Percentiles rank a stretch among this genome's conserved stretches.
These are phyloP conservation scores for Xylaria arbuscula DNA, from an alignment of 2,329 filamentous ascomycete genomes.

Conservation along the genomic window DNA sequence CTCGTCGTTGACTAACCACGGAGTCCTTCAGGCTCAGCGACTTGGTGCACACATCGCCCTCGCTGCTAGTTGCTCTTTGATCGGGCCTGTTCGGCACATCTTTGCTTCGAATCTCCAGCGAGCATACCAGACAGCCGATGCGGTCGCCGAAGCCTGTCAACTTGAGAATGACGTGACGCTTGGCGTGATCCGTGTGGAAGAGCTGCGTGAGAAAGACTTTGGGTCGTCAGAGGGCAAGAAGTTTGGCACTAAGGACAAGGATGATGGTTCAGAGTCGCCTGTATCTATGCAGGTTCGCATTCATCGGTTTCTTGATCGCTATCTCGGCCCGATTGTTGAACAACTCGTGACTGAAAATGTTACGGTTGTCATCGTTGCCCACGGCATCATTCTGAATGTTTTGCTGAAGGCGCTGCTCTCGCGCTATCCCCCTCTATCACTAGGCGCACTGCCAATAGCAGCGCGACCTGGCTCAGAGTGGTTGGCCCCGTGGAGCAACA, in stretches of 20 bases:
- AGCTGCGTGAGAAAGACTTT: conserved; percentile 79
- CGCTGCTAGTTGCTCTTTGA: conserved; percentile 44
- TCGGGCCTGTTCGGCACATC: conserved; percentile 66
- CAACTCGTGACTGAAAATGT: conserved; percentile 47
- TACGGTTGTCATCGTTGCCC: conserved; percentile 77
- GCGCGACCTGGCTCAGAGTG: conserved; percentile 38
- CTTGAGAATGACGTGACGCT: conserved; percentile 35
- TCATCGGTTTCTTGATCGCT: conserved; percentile 72
- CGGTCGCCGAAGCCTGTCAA: conserved; percentile 68
- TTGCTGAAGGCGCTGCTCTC: conserved; percentile 72
- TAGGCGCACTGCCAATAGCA: conserved; percentile 20
- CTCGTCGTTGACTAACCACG: conserved; percentile 83
- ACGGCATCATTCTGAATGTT: conserved; percentile 81
- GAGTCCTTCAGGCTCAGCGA: conserved; percentile 79
- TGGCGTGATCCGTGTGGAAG: conserved; percentile 55
- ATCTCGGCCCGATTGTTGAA: conserved; percentile 69
- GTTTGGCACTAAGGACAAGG: conserved; percentile 56
- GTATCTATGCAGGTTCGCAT: conserved; percentile 73
- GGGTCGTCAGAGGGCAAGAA: conserved; percentile 75
- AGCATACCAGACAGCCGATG: conserved; percentile 76
- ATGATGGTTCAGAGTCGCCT: conserved; percentile 71
- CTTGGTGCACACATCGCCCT: conserved; percentile 75
- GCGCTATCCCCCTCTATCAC: conserved; percentile 56
- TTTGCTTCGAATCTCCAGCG: conserved; percentile 84
- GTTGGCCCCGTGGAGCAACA: conserved; percentile 63